Conservation (phyloP, 2,329 filamentous ascomycete genomes). For the Paracorniculantispora psalliotae region DNA sequence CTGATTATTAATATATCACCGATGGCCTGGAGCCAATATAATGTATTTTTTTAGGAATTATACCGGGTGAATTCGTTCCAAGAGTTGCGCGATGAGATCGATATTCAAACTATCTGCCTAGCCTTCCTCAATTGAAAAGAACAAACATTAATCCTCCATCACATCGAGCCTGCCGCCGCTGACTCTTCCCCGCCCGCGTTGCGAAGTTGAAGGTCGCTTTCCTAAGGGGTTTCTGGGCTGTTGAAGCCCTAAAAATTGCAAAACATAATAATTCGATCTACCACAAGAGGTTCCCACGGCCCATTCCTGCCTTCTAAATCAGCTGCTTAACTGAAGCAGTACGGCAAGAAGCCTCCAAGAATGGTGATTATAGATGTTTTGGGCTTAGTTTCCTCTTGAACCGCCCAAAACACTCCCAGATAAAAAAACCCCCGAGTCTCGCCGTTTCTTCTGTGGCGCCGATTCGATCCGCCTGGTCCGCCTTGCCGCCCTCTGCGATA, state of each 20-base stretch:
- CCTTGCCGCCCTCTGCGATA: background rate
- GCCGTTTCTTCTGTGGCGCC: background rate
- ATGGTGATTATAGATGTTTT: background rate
- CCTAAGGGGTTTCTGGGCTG: background rate
- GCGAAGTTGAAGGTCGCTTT: background rate
- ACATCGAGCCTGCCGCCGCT: background rate
- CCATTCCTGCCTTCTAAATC: background rate
- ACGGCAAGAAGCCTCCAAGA: background rate
- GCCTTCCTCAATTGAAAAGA: too few relatives aligned
- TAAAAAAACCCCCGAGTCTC: background rate
- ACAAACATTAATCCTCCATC: too few relatives aligned
- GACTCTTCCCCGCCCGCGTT: background rate
- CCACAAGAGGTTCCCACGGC: background rate
- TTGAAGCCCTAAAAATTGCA: background rate
- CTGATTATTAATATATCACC: too few relatives aligned
- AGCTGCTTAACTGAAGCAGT: background rate
- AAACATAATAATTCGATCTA: background rate
- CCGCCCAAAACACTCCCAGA: background rate
- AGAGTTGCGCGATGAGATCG: too few relatives aligned
- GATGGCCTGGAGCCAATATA: too few relatives aligned
- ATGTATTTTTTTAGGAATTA: too few relatives aligned
- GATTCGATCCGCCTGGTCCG: background rate
- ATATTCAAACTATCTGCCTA: too few relatives aligned
- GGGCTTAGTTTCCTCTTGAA: background rate
- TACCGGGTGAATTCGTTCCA: too few relatives aligned